A percentile compares a stretch with the other conserved stretches of the same genome.
These are phyloP conservation scores for Tricholoma terreum DNA, from an alignment of 768 basidiomycete genomes.

Conservation along the genomic window DNA sequence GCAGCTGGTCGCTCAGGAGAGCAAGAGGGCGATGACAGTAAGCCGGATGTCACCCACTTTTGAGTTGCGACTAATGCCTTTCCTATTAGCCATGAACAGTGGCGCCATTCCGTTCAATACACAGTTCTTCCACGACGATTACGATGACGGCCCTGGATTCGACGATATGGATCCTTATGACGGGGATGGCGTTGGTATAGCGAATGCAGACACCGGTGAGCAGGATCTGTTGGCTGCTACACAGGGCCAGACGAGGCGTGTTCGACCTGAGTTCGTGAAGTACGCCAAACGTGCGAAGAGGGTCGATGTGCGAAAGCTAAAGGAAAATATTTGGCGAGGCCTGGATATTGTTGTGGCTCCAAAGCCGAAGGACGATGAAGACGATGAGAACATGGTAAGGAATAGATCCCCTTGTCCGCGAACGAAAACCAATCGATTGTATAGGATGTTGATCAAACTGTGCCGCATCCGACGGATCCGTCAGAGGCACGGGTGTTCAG, in stretches of 20 bases:
- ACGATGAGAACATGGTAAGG: slow-evolving; percentile 51
- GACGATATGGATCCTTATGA: slow-evolving; percentile 55
- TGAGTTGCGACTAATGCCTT: neutral
- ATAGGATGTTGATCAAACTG: slow-evolving; percentile 53
- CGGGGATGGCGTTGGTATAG: slow-evolving; percentile 37
- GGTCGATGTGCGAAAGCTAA: slow-evolving; percentile 93
- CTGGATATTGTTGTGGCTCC: slow-evolving; percentile 68
- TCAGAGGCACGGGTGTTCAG: slow-evolving; percentile 67
- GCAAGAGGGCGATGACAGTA: slow-evolving; percentile 61
- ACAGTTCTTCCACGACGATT: slow-evolving; percentile 94
- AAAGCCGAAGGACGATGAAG: slow-evolving; percentile 40
- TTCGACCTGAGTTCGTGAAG: slow-evolving; percentile 84
- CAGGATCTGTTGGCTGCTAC: slow-evolving; percentile 87
- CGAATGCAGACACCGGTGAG: slow-evolving; percentile 63
- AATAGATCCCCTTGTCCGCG: neutral
- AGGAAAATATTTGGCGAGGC: slow-evolving; percentile 97
- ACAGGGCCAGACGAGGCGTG: slow-evolving; percentile 70
- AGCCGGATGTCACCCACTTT: slow-evolving; percentile 17
- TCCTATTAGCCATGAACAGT: slow-evolving; percentile 29
- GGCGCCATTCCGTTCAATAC: slow-evolving; percentile 83
- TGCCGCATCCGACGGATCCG: slow-evolving; percentile 54
- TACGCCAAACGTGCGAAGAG: slow-evolving; percentile 95
- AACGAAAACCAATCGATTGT: neutral
- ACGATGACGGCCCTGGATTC: slow-evolving; percentile 74
- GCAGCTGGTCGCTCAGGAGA: slow-evolving; percentile 54